Evolutionary conservation across 352 stramenopile genomes (phyloP).

Genomic region (Elongisporangium undulatum): DNA sequence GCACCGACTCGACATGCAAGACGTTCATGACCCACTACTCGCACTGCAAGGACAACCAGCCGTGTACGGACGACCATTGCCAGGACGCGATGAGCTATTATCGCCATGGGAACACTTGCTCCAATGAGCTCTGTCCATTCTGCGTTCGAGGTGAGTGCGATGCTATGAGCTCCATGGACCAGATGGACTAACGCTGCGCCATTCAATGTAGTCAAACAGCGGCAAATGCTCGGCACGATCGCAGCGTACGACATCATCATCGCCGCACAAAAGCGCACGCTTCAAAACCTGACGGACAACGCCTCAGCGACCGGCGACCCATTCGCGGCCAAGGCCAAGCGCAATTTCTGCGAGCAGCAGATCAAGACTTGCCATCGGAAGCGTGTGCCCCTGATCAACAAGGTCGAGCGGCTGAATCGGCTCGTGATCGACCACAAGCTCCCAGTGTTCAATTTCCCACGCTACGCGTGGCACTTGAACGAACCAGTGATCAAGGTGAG

Average conservation of each 20-base stretch:
- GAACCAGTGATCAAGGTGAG: constrained; percentile 23
- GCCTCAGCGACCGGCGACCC: constrained; percentile 5
- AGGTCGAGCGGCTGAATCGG: constrained; percentile 27
- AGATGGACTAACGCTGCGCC: not conserved
- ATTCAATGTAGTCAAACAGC: constrained; percentile 14
- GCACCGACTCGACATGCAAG: constrained; percentile 18
- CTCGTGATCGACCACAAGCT: constrained; percentile 20
- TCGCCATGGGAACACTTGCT: constrained; percentile 22
- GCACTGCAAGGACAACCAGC: constrained; percentile 25
- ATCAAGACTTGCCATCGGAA: constrained; percentile 23
- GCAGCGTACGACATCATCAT: constrained; percentile 26
- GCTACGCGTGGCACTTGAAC: constrained; percentile 30
- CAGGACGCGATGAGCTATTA: constrained; percentile 16
- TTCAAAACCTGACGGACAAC: constrained; percentile 8
- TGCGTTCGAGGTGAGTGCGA: constrained; percentile 35
- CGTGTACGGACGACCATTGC: constrained; percentile 24
- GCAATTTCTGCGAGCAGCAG: constrained; percentile 34
- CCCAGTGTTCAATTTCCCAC: constrained; percentile 33
- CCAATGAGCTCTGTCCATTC: constrained; percentile 22
- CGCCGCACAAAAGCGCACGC: constrained; percentile 17
- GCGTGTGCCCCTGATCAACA: constrained; percentile 10
- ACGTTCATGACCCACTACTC: constrained; percentile 22
- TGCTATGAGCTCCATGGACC: no score
- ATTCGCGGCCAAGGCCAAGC: constrained; percentile 10
- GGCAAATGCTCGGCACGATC: constrained; percentile 21